phyloP scores from a whole-genome alignment of 306 rosid genomes.

The Adenanthera pavonina region DNA sequence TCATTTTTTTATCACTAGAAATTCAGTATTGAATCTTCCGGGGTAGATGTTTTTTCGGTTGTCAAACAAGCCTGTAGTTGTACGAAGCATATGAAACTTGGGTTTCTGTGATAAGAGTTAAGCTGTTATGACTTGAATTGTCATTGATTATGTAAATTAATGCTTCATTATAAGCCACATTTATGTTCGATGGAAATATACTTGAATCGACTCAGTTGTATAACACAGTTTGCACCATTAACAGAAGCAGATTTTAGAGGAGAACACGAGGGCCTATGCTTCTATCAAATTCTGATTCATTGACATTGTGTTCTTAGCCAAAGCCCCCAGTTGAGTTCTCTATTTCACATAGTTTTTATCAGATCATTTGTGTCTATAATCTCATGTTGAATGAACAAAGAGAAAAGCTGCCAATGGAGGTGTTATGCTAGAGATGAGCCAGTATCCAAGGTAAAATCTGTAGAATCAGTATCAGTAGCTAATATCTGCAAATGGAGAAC shows the following conservation, averaged over 20 bases:
- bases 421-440: neutral
- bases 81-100: neutral
- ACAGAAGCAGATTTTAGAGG: neutral
- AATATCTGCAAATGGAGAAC: neutral
- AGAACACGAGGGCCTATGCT: neutral
- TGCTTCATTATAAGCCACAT: neutral
- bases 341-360: neutral
- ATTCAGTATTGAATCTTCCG: neutral
- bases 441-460: neutral
- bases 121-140: constrained; percentile 6
- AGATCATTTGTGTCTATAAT: neutral
- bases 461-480: neutral
- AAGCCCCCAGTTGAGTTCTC: neutral
- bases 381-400: neutral
- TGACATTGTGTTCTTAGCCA: no score
- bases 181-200: neutral
- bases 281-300: no score
- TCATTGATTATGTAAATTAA: constrained; percentile 21
- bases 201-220: neutral
- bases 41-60: neutral
- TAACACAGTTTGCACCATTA: constrained; percentile 5
- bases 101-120: neutral
- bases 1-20: neutral
- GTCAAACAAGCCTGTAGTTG: neutral
- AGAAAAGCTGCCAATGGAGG: neutral